Percentiles rank a stretch among this genome's conserved stretches.
These are phyloP conservation scores for Hypoxylon crocopeplum DNA, from an alignment of 495 filamentous ascomycete species.

Conservation along the genomic window DNA sequence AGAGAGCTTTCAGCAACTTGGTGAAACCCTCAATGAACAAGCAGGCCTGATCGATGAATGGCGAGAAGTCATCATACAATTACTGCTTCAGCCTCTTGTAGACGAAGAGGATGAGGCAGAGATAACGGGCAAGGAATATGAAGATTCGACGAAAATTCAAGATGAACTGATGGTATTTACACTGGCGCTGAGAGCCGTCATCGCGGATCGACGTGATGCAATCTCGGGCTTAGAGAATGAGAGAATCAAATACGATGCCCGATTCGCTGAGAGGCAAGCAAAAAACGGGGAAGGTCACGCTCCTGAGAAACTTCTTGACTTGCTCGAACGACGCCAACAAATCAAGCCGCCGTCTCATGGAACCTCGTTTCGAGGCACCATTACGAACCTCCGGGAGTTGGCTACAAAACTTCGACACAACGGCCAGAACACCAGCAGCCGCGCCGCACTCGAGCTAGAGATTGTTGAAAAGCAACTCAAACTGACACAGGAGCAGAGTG, in stretches of 20 bases:
- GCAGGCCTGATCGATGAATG: constrained; percentile 72
- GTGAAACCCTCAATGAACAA: constrained; percentile 69
- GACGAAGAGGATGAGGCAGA: constrained; percentile 79
- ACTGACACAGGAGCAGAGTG: constrained; percentile 64
- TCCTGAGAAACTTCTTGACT: constrained; percentile 69
- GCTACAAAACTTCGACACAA: constrained; percentile 67
- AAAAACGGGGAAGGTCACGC: constrained; percentile 69
- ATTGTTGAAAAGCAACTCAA: constrained; percentile 63
- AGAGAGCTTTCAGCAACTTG: constrained; percentile 47
- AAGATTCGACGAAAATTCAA: constrained; percentile 83
- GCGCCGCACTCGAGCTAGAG: constrained; percentile 68
- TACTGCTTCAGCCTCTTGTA: constrained; percentile 76
- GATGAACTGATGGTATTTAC: constrained; percentile 85
- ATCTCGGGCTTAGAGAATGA: constrained; percentile 76
- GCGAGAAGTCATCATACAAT: constrained; percentile 71
- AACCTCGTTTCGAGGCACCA: constrained; percentile 69
- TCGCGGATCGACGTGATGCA: constrained; percentile 78
- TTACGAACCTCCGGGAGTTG: constrained; percentile 71
- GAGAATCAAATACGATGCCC: constrained; percentile 81
- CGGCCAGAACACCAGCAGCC: constrained; percentile 62
- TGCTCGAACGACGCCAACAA: constrained; percentile 62
- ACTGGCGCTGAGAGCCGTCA: constrained; percentile 72
- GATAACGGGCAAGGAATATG: constrained; percentile 86
- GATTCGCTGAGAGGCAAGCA: constrained; percentile 63
- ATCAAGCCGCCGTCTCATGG: constrained; percentile 59